Base-by-base conservation (phyloP, 257 asterid species). In the Galeopsis tetrahit region DNA sequence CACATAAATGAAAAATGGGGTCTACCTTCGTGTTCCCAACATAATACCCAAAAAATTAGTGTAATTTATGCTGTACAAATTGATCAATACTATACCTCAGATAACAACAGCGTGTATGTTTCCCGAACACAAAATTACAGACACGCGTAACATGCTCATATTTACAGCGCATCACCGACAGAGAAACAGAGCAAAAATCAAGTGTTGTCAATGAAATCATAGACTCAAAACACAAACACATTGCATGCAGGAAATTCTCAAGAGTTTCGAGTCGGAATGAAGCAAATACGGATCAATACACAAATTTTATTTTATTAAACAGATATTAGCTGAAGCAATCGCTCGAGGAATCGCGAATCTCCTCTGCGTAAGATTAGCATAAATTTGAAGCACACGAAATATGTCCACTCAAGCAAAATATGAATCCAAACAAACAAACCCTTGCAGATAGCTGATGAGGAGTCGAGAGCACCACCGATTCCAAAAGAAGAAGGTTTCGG, bases 1-100 rank as follows among this genome's bases (percentile, higher is more conserved):
- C 89, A 82, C 86, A 80, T 52, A 86, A 66, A 80, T 78, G 66
- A 52, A 56, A 32, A 56, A 73, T 73, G 83, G 85, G 85, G 86
- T 81, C 86, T 76, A 83, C 82, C 84, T 62, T 39, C 17, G 38
- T 63, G 44, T 57, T 69, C 78, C 73, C 62, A 68, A 43, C 53
- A 38, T 35, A 63, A 68, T 3, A 58, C 74, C 71, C 60, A 49
- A 28, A 42, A 35, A 40, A 63, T 57, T 56, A 72, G 56, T n/a
- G 14, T 71, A 17, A 75, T 70, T 59, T 65, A 39, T 33, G 69
- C 66, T 11, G 14, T 34, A 63, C n/a, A 76, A 73, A 70, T 67
- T 75, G 66, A 76, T 59, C 66, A 71, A 52, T 56, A 42, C 61
- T 63, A 53, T 44, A 71, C 77, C 72, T 55, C 73, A 59, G 21